Conservation (phyloP, 129 eudicot genomes). For the Ambrosia trifida region DNA sequence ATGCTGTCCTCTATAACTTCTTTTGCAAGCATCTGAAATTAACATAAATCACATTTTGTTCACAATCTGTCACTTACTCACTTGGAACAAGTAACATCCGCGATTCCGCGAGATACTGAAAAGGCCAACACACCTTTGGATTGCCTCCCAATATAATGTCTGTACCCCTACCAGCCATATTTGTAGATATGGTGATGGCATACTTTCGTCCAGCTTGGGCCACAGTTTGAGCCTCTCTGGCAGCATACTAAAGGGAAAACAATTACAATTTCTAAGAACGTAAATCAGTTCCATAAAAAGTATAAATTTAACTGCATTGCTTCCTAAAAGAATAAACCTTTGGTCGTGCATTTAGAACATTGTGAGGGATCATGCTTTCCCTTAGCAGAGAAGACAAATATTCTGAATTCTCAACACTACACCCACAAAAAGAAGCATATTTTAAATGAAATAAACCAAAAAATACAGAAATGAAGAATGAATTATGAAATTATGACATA, state of each 20-base stretch:
- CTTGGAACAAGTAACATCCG: constrained; percentile 2
- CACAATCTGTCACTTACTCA: neutral
- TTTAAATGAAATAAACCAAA: neutral
- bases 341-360: constrained; percentile 96
- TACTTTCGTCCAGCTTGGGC: constrained; percentile 98
- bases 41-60: constrained; percentile 4
- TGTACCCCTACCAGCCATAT: constrained; percentile 99
- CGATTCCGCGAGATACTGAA: constrained; percentile 11
- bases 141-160: constrained; percentile 98
- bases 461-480: constrained; percentile 9
- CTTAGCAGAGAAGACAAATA: constrained; percentile 70
- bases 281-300: constrained; percentile 15
- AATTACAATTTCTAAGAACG: neutral
- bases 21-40: constrained; percentile 85
- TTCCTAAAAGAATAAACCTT: constrained; percentile 52
- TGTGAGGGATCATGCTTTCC: constrained; percentile 76
- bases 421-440: constrained; percentile 28
- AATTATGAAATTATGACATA: constrained; percentile 7
- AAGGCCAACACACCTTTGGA: constrained; percentile 65
- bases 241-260: constrained; percentile 74
- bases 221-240: constrained; percentile 96
- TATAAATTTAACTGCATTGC: constrained; percentile 20
- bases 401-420: constrained; percentile 98
- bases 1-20: constrained; percentile 80
- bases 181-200: constrained; percentile 94